Evolutionary conservation across 2,329 filamentous ascomycete genomes (phyloP).

Genomic region (Xylaria hypoxylon): DNA sequence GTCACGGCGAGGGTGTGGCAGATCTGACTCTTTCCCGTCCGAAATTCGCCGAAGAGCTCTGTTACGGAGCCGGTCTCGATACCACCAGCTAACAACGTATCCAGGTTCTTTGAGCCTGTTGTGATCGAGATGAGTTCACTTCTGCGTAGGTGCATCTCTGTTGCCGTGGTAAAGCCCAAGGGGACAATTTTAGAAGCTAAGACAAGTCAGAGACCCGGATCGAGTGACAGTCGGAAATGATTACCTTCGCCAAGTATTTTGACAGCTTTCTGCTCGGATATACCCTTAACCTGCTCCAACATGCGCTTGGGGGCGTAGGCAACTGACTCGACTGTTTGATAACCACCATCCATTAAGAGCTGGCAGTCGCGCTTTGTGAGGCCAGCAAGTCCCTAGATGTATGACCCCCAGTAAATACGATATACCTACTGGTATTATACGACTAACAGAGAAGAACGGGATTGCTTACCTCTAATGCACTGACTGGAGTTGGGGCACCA

Average conservation of each 20-base stretch:
- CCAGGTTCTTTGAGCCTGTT: slow-evolving; percentile 96
- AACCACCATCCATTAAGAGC: slow-evolving; percentile 89
- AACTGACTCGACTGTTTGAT: slow-evolving; percentile 93
- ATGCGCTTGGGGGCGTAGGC: slow-evolving; percentile 88
- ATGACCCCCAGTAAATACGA: neutral
- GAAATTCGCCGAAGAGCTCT: slow-evolving; percentile 97
- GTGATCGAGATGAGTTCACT: slow-evolving; percentile 98
- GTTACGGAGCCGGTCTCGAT: slow-evolving; percentile 98
- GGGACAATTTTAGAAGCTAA: slow-evolving; percentile 93
- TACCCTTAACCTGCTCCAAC: slow-evolving; percentile 96
- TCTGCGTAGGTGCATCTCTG: slow-evolving; percentile 97
- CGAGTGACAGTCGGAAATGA: slow-evolving; percentile 28
- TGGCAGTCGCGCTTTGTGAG: slow-evolving; percentile 97
- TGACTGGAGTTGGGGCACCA: slow-evolving; percentile 91
- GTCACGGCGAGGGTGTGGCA: slow-evolving; percentile 99
- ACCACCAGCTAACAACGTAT: slow-evolving; percentile 92
- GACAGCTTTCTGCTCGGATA: slow-evolving; percentile 94
- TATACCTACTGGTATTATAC: neutral
- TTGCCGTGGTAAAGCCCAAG: slow-evolving; percentile 98
- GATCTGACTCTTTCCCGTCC: slow-evolving; percentile 98
- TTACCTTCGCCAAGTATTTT: slow-evolving; percentile 91
- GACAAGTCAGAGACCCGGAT: slow-evolving; percentile 23
- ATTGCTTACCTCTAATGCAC: slow-evolving; percentile 80
- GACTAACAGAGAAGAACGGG: slow-evolving; percentile 1
- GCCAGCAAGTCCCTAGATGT: slow-evolving; percentile 79